These are phyloP conservation scores for Capsicum chinense DNA, from an alignment of 257 asterid genomes.

Conservation along the genomic window DNA sequence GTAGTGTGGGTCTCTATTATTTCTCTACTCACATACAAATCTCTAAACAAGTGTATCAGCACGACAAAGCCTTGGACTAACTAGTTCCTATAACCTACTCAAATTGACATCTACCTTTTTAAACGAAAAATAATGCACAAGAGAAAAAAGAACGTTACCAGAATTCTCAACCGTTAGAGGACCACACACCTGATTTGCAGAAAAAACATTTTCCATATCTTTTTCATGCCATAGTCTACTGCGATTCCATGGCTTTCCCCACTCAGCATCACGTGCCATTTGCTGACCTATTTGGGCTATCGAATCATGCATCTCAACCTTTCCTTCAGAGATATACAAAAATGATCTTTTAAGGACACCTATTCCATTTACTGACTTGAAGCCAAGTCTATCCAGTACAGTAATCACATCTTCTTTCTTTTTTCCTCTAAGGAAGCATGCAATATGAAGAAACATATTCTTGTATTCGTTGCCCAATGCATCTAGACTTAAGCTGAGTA, in stretches of 20 bases:
- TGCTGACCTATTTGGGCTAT: background rate
- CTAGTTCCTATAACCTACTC: background rate
- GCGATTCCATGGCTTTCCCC: background rate
- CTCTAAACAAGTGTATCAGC: background rate
- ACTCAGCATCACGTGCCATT: background rate
- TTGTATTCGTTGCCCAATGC: background rate
- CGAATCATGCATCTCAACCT: constrained; percentile 20
- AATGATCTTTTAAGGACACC: background rate
- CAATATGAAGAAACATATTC: constrained; percentile 23
- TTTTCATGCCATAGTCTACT: constrained; percentile 5
- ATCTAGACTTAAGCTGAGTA: background rate
- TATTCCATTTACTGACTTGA: background rate
- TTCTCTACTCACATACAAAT: background rate
- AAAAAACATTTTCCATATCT: background rate
- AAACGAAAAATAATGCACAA: background rate
- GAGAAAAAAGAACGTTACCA: background rate
- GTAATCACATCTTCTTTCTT: background rate
- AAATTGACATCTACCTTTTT: background rate
- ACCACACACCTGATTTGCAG: background rate
- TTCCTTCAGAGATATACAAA: background rate
- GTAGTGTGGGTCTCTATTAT: background rate
- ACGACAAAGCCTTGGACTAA: background rate
- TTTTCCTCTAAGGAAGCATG: constrained; percentile 29
- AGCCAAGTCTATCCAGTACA: background rate
- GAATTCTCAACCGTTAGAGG: background rate